Evolutionary conservation across 202 grass and related monocot genomes (phyloP), one percentile per base, ranked within the genome.

Genomic region (Brachypodium distachyon): DNA sequence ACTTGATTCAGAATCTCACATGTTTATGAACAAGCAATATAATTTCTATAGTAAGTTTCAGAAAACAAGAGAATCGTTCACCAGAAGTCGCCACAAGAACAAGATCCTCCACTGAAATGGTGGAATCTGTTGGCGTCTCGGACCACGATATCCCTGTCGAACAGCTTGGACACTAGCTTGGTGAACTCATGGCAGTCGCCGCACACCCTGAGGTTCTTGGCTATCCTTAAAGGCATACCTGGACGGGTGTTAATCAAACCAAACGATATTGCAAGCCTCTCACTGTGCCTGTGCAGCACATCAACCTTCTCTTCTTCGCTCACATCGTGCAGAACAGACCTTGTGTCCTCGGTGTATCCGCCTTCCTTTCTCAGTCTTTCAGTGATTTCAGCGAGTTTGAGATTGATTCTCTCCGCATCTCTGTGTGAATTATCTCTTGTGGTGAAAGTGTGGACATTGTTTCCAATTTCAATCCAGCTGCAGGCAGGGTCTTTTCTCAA

Each of bases 51-150:
- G 10, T 10, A 0, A 22, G 27, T 46, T 76, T 32, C 64, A 50
- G 50, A 29, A 28, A 67, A 14, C n/a, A n/a, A 37, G 13, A 60
- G 8, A 76, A 59, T 6, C 39, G 47, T 78, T 93, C 88, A 93
- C 93, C 90, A 97, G 73, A 91, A 97, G 70, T 97, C 90, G 2
- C 86, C 82, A 47, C 93, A 97, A 12, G 84, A 93, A 82, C 90
- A 97, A 38, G 12, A 46, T 21, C 93, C 93, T 3, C 85, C 73
- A 66, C 74, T 88, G 79, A 97, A 97, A 81, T 91, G 90, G 72
- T 97, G 93, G 77, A 97, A 97, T 39, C 93, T 78, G 61, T 97
- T 93, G 67, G 84, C 80, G 66, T 97, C 90, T 43, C 85, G 76
- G 58, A 97, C 73, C 29, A 90, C 66, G 6, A 97, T 93, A 8